Conservation (phyloP, 2,329 filamentous ascomycete species). For the Arthrobotrys pseudoclavata region DNA sequence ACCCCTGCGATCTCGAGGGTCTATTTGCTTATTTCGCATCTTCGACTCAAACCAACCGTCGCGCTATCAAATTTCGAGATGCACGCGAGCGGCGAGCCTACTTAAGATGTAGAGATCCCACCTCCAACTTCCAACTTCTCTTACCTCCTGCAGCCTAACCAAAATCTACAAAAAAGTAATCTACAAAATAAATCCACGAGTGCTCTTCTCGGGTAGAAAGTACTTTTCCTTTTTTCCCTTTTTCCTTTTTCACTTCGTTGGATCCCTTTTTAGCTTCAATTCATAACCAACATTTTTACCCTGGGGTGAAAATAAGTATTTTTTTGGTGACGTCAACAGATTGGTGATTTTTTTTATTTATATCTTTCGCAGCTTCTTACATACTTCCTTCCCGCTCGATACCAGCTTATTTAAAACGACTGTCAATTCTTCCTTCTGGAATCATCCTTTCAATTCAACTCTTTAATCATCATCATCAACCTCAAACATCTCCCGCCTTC, state of each 20-base stretch:
- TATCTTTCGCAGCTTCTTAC: slow-evolving; percentile 29
- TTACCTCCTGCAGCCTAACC: slow-evolving; percentile 34
- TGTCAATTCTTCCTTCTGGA: slow-evolving; percentile 11
- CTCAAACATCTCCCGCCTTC: not conserved
- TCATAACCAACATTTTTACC: slow-evolving; percentile 33
- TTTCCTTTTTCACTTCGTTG: slow-evolving; percentile 49
- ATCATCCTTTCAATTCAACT: not conserved
- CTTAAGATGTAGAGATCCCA: slow-evolving; percentile 56
- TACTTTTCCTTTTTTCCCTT: slow-evolving; percentile 49
- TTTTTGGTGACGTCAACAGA: slow-evolving; percentile 35
- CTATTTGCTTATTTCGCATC: slow-evolving; percentile 15
- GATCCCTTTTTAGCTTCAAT: slow-evolving; percentile 57
- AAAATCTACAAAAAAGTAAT: slow-evolving; percentile 29
- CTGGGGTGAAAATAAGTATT: slow-evolving; percentile 38
- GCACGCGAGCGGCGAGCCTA: slow-evolving; percentile 51
- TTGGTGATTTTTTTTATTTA: slow-evolving; percentile 41
- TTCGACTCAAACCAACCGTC: slow-evolving; percentile 51
- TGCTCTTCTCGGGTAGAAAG: slow-evolving; percentile 59
- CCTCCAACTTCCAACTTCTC: slow-evolving; percentile 42
- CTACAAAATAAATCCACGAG: slow-evolving; percentile 44
- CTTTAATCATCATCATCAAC: not conserved
- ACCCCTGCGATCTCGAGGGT: slow-evolving; percentile 24
- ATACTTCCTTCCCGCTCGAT: slow-evolving; percentile 18
- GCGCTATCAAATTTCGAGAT: slow-evolving; percentile 59
- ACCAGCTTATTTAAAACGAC: slow-evolving; percentile 27